These are phyloP conservation scores for Brettanomyces naardenensis DNA, from an alignment of 805 yeast genomes.

Conservation along the genomic window DNA sequence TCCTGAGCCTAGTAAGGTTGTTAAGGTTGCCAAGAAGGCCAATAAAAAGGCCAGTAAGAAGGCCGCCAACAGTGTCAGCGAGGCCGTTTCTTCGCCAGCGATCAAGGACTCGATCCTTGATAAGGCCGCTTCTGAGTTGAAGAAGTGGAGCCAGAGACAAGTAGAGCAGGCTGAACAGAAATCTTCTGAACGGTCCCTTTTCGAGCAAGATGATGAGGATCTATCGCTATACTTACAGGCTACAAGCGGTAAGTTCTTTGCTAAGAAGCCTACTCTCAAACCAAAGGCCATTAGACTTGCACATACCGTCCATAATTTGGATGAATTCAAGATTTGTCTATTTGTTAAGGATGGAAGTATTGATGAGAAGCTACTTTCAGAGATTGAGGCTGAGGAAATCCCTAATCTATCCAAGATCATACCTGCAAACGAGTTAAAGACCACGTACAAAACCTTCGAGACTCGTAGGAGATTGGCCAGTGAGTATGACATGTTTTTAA, in stretches of 20 bases:
- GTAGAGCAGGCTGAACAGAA: constrained; percentile 12
- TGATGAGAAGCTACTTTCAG: constrained; percentile 33
- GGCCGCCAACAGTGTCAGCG: constrained; percentile 12
- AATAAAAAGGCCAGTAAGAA: constrained; percentile 3
- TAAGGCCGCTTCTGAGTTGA: constrained; percentile 59
- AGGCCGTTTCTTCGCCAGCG: constrained; percentile 7
- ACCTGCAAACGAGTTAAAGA: constrained; percentile 68
- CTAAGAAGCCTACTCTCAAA: constrained; percentile 51
- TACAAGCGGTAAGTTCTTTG: constrained; percentile 56
- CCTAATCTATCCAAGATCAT: constrained; percentile 48
- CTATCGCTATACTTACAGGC: constrained; percentile 52
- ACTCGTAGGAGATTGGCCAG: constrained; percentile 67
- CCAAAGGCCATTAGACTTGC: constrained; percentile 40
- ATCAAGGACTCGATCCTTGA: constrained; percentile 22
- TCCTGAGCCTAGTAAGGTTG: constrained; percentile 1
- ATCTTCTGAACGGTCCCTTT: constrained; percentile 38
- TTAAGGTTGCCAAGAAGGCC: constrained; percentile 12
- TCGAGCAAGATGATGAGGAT: constrained; percentile 43
- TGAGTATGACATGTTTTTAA: constrained; percentile 68
- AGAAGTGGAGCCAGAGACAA: constrained; percentile 42
- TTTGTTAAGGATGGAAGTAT: constrained; percentile 60
- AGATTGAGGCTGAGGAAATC: constrained; percentile 38
- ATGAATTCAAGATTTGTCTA: constrained; percentile 47
- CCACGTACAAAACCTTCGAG: constrained; percentile 82
- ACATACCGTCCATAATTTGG: constrained; percentile 38